These are phyloP conservation scores for Lachnellula occidentalis DNA, from an alignment of 2,329 filamentous ascomycete species.

Conservation along the genomic window DNA sequence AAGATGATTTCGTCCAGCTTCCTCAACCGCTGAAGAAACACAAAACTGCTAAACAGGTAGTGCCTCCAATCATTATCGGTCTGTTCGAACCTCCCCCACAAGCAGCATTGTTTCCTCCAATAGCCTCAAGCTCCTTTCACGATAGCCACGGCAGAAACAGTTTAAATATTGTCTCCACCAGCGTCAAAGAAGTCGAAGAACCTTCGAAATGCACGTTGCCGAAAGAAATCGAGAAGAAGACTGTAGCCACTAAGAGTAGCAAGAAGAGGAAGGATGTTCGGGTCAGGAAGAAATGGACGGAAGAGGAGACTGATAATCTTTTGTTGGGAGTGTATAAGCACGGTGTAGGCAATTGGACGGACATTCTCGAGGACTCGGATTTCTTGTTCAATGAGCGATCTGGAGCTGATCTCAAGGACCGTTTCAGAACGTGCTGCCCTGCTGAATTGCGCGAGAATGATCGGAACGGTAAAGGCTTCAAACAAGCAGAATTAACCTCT, in stretches of 20 bases:
- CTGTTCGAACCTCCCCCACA: constrained; percentile 55
- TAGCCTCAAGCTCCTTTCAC: constrained; percentile 51
- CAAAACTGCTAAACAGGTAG: constrained; percentile 49
- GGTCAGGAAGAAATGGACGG: constrained; percentile 57
- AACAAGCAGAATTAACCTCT: constrained; percentile 8
- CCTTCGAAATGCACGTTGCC: neutral
- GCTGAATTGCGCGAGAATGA: constrained; percentile 49
- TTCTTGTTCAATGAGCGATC: constrained; percentile 57
- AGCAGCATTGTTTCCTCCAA: constrained; percentile 58
- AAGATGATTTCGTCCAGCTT: constrained; percentile 59
- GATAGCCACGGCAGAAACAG: constrained; percentile 39
- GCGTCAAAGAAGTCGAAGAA: constrained; percentile 11
- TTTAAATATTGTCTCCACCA: constrained; percentile 26
- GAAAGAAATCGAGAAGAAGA: constrained; percentile 1
- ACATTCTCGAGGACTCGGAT: constrained; percentile 54
- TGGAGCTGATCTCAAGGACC: constrained; percentile 59
- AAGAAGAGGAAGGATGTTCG: constrained; percentile 44
- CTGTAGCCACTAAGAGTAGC: neutral
- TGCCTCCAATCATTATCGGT: constrained; percentile 61
- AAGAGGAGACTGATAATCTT: constrained; percentile 58
- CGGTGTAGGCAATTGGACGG: constrained; percentile 61
- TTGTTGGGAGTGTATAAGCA: constrained; percentile 56
- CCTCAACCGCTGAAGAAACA: constrained; percentile 61
- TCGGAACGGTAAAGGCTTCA: constrained; percentile 22
- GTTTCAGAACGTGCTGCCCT: constrained; percentile 61